These are phyloP conservation scores for Phaeotremella fagi DNA, from an alignment of 768 basidiomycete genomes.

Conservation along the genomic window DNA sequence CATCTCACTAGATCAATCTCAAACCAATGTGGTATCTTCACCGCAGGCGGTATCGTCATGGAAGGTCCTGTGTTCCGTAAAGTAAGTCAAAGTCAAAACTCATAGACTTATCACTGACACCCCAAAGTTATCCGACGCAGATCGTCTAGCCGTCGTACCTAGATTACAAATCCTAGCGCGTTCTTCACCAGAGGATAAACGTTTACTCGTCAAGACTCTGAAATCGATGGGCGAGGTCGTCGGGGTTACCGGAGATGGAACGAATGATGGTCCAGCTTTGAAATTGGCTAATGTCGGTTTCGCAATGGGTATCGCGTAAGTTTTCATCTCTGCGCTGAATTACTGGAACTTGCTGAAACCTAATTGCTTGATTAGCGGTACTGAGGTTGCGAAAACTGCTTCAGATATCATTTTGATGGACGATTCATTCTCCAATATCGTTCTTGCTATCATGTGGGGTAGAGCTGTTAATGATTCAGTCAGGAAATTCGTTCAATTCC, in stretches of 20 bases:
- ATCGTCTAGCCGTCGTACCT: conserved; percentile 78
- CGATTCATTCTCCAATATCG: conserved; percentile 74
- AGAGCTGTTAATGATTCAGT: conserved; percentile 98
- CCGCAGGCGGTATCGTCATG: conserved; percentile 91
- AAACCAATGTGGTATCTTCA: conserved; percentile 90
- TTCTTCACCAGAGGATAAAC: conserved; percentile 96
- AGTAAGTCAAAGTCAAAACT: conserved; percentile 10
- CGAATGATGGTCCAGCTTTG: conserved; percentile 93
- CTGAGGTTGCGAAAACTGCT: conserved; percentile 97
- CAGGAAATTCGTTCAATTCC: conserved; percentile 95
- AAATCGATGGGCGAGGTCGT: conserved; percentile 76
- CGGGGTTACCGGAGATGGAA: conserved; percentile 95
- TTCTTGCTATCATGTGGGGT: conserved; percentile 98
- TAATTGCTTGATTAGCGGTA: conserved; percentile 77
- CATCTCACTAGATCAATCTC: conserved; percentile 95
- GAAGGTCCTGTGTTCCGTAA: conserved; percentile 87
- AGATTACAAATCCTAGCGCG: conserved; percentile 93
- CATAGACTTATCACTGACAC: no score
- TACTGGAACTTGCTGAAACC: no score
- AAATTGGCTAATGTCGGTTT: conserved; percentile 96
- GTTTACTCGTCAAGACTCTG: conserved; percentile 80
- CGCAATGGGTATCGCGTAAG: conserved; percentile 51
- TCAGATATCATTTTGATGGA: conserved; percentile 96
- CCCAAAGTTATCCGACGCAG: conserved; percentile 57
- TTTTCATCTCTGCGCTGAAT: neutral